Conservation (phyloP, 768 basidiomycete species). For the Neoboletus brunneissimus region DNA sequence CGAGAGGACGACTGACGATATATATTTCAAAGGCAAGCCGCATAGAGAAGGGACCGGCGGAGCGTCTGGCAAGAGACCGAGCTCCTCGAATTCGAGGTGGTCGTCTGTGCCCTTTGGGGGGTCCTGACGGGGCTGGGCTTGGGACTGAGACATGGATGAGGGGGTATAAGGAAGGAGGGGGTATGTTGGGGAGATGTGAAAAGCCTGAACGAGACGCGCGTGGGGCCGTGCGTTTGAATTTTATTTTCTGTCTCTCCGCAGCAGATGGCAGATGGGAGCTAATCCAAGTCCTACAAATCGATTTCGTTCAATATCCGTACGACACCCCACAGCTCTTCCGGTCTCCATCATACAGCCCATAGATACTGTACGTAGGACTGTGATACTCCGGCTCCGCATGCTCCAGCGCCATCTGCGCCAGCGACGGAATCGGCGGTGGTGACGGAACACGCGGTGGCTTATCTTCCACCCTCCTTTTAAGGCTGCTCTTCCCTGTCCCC, state of each 20-base stretch:
- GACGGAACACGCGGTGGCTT: conserved; percentile 78
- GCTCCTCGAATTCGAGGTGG: conserved; percentile 45
- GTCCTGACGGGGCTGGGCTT: conserved; percentile 14
- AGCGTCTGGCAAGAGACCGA: conserved; percentile 39
- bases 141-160: conserved; percentile 24
- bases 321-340: conserved; percentile 45
- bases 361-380: conserved; percentile 83
- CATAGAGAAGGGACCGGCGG: conserved; percentile 52
- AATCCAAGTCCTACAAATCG: conserved; percentile 13
- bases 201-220: not conserved
- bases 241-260: conserved; percentile 19
- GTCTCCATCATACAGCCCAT: conserved; percentile 66
- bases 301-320: conserved; percentile 22
- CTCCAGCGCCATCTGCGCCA: conserved; percentile 71
- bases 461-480: conserved; percentile 45
- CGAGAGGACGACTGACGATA: conserved; percentile 54
- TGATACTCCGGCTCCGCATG: conserved; percentile 64
- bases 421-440: conserved; percentile 67
- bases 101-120: conserved; percentile 30
- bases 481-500: conserved; percentile 20
- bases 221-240: conserved; percentile 1
- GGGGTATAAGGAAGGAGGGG: conserved; percentile 24
- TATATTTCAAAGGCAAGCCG: conserved; percentile 75
- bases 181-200: conserved; percentile 8
- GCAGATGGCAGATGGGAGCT: not conserved